Evolutionary conservation across 768 basidiomycete genomes (phyloP), one percentile per base, ranked within the genome.

Genomic region (Tephrocybe sp.): DNA sequence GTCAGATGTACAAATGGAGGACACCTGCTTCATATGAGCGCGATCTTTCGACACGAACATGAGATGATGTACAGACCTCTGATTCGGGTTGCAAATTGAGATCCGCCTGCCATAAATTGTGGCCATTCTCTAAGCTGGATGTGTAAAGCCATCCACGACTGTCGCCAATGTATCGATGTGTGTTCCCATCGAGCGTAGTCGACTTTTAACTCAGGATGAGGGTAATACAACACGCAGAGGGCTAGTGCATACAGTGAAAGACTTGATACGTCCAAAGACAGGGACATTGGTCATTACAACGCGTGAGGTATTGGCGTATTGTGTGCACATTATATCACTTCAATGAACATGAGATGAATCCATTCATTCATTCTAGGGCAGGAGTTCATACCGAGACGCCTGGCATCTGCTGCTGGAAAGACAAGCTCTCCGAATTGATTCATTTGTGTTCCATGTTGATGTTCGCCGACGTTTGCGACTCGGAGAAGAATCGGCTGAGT

Each of bases 81-180:
- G 69, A 70, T 28, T 63, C 60, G 18, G 68, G 66, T 39, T 71
- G 69, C 31, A 82, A 61, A 51, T 70, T 73, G 41, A 75, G 62
- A 31, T 78, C 74, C 28, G 71, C 64, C 15, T 60, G 61, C 78
- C 79, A 83, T n/a, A 52, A 41, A 15, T 32, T 52, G 35, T 39
- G 47, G 2, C 46, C 35, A 30, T 45, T 18, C 41, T 54, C 38
- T 27, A 42, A 36, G 52, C 47, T 44, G 47, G 61, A 68, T 4
- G 69, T 63, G 52, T 74, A 80, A 24, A 82, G 55, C 79, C 80
- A 82, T 22, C 83, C 83, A 39, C 60, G 58, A 46, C 69, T 63
- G 40, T 84, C 82, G 1, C 83, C 83, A n/a, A 74, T 61, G 51
- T 81, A 74, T 19, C 64, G 66, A 53, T 64, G 72, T 4, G 55